Evolutionary conservation across 768 basidiomycete species (phyloP).

Genomic region (Lactarius deliciosus): DNA sequence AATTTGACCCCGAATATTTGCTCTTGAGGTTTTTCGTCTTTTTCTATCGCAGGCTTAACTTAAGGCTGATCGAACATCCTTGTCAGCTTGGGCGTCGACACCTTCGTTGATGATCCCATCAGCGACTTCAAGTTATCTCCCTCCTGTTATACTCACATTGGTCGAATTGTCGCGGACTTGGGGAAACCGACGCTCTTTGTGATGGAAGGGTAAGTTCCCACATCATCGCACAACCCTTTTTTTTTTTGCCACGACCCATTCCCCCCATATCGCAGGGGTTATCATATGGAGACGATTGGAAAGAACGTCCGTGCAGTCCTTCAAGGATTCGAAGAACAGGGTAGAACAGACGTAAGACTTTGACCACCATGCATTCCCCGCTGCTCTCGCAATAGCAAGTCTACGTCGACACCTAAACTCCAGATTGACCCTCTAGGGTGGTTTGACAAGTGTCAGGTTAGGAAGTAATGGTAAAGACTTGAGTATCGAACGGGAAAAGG

Average conservation of each 20-base stretch:
- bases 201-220: conserved; percentile 38
- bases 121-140: conserved; percentile 35
- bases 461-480: conserved; percentile 12
- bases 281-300: conserved; percentile 34
- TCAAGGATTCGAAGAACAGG: conserved; percentile 30
- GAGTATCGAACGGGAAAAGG: neutral
- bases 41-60: neutral
- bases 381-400: neutral
- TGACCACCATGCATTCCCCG: neutral
- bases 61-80: conserved; percentile 1
- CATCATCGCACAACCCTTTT: neutral
- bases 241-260: neutral
- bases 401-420: neutral
- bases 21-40: conserved; percentile 34
- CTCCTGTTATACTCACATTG: conserved; percentile 34
- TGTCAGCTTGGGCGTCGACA: conserved; percentile 39
- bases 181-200: conserved; percentile 35
- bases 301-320: conserved; percentile 35
- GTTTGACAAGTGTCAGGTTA: conserved; percentile 5
- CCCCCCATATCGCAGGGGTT: conserved; percentile 31
- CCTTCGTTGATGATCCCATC: conserved; percentile 36
- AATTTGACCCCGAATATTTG: conserved; percentile 32
- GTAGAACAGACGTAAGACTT: neutral
- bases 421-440: neutral
- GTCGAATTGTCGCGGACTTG: conserved; percentile 29